These are phyloP conservation scores for Fusarium pininemorale DNA, from an alignment of 2,329 filamentous ascomycete genomes.

Conservation along the genomic window DNA sequence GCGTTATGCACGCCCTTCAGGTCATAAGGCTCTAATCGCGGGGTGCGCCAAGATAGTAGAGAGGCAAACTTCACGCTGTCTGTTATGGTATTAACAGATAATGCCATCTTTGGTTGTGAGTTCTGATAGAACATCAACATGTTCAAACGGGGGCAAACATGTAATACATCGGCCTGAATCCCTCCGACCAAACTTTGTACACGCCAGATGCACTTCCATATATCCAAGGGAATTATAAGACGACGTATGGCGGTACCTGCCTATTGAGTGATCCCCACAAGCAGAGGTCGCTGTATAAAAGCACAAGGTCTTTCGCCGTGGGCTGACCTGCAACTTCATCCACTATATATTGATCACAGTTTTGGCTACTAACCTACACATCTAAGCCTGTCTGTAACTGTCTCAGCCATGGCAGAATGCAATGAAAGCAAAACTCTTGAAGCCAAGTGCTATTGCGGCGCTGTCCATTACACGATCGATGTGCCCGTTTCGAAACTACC, in stretches of 20 bases:
- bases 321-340: background rate
- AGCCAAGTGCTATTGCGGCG: slow-evolving; percentile 57
- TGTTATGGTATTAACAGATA: background rate
- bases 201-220: background rate
- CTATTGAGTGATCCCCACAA: background rate
- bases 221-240: background rate
- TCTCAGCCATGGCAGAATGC: slow-evolving; percentile 31
- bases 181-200: background rate
- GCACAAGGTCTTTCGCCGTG: background rate
- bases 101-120: too few relatives aligned
- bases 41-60: background rate
- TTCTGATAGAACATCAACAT: background rate
- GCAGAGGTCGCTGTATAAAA: slow-evolving; percentile 2
- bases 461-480: slow-evolving; percentile 54
- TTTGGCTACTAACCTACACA: background rate
- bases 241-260: background rate
- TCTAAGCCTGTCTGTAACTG: background rate
- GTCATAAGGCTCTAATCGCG: background rate
- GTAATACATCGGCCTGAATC: background rate
- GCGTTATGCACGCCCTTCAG: slow-evolving; percentile 24
- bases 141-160: background rate
- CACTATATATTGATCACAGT: background rate
- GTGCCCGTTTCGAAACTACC: slow-evolving; percentile 52
- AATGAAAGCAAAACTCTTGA: slow-evolving; percentile 48
- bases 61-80: background rate